A percentile compares a stretch with the other conserved stretches of the same genome.
Evolutionary conservation across 2,329 filamentous ascomycete species (phyloP).

Genomic region (Capronia americana): DNA sequence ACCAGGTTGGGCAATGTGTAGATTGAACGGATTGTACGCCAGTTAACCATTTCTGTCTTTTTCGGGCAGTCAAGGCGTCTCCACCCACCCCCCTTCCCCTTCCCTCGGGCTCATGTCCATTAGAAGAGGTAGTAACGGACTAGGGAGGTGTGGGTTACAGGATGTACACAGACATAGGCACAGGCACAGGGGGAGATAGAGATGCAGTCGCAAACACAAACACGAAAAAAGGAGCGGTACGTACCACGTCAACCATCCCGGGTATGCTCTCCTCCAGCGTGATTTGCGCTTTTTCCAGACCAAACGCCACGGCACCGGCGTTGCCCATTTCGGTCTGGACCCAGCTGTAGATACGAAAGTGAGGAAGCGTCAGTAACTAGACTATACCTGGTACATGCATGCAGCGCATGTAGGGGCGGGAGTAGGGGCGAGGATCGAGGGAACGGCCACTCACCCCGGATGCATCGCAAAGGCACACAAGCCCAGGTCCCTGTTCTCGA

Average conservation of each 20-base stretch:
- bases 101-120: no score
- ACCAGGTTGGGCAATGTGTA: neutral
- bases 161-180: no score
- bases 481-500: slow-evolving; percentile 43
- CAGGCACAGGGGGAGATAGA: neutral
- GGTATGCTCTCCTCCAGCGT: slow-evolving; percentile 38
- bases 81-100: no score
- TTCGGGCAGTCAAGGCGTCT: no score
- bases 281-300: slow-evolving; percentile 34
- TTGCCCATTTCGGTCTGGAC: slow-evolving; percentile 41
- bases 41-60: no score
- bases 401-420: no score
- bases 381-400: neutral
- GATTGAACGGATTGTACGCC: slow-evolving; percentile 8
- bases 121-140: neutral
- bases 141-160: no score
- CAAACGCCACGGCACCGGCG: slow-evolving; percentile 29
- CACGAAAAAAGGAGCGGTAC: neutral
- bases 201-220: neutral
- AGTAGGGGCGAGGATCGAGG: neutral
- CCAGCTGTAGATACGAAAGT: slow-evolving; percentile 21
- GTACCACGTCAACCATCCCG: slow-evolving; percentile 35
- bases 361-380: neutral
- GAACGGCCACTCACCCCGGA: slow-evolving; percentile 23
- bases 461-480: slow-evolving; percentile 22